phyloP scores from a whole-genome alignment of 2,329 filamentous ascomycete genomes.

The Cercospora nicotianae region DNA sequence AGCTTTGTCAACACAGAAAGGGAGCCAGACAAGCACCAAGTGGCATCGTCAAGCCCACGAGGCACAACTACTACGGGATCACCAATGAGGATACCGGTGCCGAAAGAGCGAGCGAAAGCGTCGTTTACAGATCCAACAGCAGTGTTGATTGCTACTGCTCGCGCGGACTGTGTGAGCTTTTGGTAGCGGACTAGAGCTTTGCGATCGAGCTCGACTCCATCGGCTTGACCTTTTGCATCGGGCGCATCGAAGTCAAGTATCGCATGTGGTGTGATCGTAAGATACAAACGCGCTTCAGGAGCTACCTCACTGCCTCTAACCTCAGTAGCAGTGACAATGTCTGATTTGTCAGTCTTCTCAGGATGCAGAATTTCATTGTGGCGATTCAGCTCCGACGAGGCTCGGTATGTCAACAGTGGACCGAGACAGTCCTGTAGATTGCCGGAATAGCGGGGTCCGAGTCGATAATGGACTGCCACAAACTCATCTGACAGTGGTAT shows the following conservation, averaged over 20 bases:
- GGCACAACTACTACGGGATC: slow-evolving; percentile 78
- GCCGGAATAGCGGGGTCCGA: slow-evolving; percentile 87
- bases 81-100: slow-evolving; percentile 78
- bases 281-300: slow-evolving; percentile 74
- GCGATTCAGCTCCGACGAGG: slow-evolving; percentile 84
- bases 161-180: slow-evolving; percentile 69
- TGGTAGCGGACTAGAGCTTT: slow-evolving; percentile 49
- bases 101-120: slow-evolving; percentile 76
- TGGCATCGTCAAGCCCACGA: slow-evolving; percentile 82
- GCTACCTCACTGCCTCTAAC: slow-evolving; percentile 79
- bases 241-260: slow-evolving; percentile 70
- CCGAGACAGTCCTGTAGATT: slow-evolving; percentile 97
- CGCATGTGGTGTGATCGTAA: slow-evolving; percentile 79
- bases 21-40: slow-evolving; percentile 92
- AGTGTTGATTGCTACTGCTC: slow-evolving; percentile 81
- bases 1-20: slow-evolving; percentile 81
- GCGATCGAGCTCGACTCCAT: slow-evolving; percentile 51
- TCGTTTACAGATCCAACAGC: slow-evolving; percentile 86
- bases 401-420: slow-evolving; percentile 92
- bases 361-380: slow-evolving; percentile 89
- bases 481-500: slow-evolving; percentile 88
- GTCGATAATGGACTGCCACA: slow-evolving; percentile 82
- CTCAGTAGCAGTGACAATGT: slow-evolving; percentile 85
- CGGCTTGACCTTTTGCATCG: slow-evolving; percentile 6
- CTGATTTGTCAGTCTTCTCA: slow-evolving; percentile 85